Percentiles rank a stretch among this genome's conserved stretches.
phyloP scores from a whole-genome alignment of 495 filamentous ascomycete genomes.

The Annulohypoxylon nitens region DNA sequence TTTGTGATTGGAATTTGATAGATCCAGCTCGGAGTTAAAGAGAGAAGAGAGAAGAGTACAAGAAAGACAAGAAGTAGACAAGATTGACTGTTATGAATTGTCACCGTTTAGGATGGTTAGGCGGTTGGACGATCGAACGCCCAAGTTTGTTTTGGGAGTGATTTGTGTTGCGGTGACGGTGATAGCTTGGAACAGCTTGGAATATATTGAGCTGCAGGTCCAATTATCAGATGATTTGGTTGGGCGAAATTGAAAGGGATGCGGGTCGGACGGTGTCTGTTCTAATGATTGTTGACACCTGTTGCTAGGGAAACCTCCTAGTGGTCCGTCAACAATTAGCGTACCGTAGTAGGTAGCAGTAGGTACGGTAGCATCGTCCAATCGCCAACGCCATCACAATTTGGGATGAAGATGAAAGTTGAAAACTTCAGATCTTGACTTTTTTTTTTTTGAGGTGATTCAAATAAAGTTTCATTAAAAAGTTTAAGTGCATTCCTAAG shows the following conservation, averaged over 20 bases:
- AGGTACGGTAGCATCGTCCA: slow-evolving; percentile 17
- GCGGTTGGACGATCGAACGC: not conserved
- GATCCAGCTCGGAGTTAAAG: slow-evolving; percentile 36
- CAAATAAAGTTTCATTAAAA: not conserved
- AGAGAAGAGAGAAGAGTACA: slow-evolving; percentile 13
- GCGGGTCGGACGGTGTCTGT: slow-evolving; percentile 30
- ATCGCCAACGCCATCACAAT: slow-evolving; percentile 29
- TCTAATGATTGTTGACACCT: slow-evolving; percentile 36
- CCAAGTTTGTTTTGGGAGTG: slow-evolving; percentile 24
- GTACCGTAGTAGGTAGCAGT: not conserved
- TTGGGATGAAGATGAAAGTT: not conserved
- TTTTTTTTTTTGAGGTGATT: not conserved
- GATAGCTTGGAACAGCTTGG: not conserved
- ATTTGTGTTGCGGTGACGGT: slow-evolving; percentile 30
- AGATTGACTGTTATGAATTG: slow-evolving; percentile 4
- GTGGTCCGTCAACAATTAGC: slow-evolving; percentile 4
- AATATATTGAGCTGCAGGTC: slow-evolving; percentile 37
- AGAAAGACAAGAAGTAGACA: not conserved
- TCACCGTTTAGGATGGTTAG: not conserved
- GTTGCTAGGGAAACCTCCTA: slow-evolving; percentile 37
- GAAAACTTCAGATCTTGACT: not conserved
- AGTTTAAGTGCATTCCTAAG: not conserved
- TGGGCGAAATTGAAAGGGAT: slow-evolving; percentile 29
- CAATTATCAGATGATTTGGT: slow-evolving; percentile 34
- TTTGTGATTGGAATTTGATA: slow-evolving; percentile 49